Evolutionary conservation across 75 land plant genomes (phyloP), one percentile per base, ranked within the genome.

Genomic region (Picea glauca): DNA sequence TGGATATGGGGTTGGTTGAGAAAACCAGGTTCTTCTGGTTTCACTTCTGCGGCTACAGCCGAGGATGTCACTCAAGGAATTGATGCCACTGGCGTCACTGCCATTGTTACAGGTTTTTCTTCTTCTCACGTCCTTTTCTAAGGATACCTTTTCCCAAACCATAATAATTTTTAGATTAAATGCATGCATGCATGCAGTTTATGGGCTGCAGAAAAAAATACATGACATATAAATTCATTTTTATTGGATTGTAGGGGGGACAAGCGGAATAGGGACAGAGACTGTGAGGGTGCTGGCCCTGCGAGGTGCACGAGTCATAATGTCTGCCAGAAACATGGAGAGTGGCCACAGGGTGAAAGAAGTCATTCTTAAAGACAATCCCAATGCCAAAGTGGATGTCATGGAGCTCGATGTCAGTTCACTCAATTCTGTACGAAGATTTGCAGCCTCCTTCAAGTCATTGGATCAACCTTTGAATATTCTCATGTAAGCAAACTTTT

Each of bases 31-130:
- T 74, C 84, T 5, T 89, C 91, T 30, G 91, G 90, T 17, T 90
- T 83, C 80, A 76, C 80, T 17, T 72, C 83, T 32, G 60, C 26
- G 20, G 88, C 92, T 6, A 90, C 92, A 23, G 92, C 92, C 14
- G 92, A 88, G 83, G 91, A 90, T 35, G 92, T 90, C 74, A 92
- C 94, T 4, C 75, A 88, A 58, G 84, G 85, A 31, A 56, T 92
- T 72, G 90, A 90, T 81, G 87, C 84, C 1, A 83, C 66, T 62
- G 76, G 74, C 35, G 87, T 90, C 67, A 88, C 92, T 60, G 93
- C 87, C 86, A 84, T 90, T 15, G 87, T 90, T 54, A 90, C 91
- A 8, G 92, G 91, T 88, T 4, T 21, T 20, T 62, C 63, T 62
- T 62, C 56, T 58, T 67, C 26, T 38, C 54, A 7, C 8, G 54